Percentiles rank a stretch among this genome's conserved stretches.
These are phyloP conservation scores for Calonectria montana DNA, from an alignment of 2,329 filamentous ascomycete species.

Conservation along the genomic window DNA sequence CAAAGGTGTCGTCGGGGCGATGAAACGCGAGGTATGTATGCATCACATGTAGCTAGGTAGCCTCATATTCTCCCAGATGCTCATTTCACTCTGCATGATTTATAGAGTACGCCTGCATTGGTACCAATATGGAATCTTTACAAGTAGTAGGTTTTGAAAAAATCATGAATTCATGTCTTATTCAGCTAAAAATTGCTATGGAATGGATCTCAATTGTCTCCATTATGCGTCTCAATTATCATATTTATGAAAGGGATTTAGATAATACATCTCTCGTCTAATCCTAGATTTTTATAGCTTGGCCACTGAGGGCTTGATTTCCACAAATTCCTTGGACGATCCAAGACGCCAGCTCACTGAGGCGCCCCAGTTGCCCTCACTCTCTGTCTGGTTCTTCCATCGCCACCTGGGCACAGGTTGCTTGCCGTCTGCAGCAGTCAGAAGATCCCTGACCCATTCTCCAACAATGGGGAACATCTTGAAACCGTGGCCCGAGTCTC, in stretches of 20 bases:
- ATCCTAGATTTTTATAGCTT: slow-evolving; percentile 25
- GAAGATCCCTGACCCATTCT: slow-evolving; percentile 61
- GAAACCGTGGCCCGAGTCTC: slow-evolving; percentile 72
- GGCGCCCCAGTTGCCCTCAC: slow-evolving; percentile 41
- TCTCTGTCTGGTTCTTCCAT: slow-evolving; percentile 56
- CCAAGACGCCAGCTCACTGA: slow-evolving; percentile 54
- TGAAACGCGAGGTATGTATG: not conserved
- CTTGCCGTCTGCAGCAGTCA: slow-evolving; percentile 50
- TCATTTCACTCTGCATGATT: not conserved
- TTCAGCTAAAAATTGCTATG: not conserved
- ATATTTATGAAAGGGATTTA: not conserved
- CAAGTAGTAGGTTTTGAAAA: not conserved
- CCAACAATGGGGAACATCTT: slow-evolving; percentile 73
- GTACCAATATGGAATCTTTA: no score
- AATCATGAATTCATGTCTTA: not conserved
- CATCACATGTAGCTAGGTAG: not conserved
- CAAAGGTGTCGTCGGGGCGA: not conserved
- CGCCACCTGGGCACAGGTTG: slow-evolving; percentile 61
- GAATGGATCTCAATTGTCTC: not conserved
- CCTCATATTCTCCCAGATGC: not conserved
- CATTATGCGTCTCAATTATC: not conserved
- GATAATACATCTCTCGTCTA: not conserved
- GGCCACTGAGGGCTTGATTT: slow-evolving; percentile 21
- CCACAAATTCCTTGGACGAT: slow-evolving; percentile 39
- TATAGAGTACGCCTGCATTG: not conserved